Conservation (phyloP, 176 grass and related monocot genomes). For the Rhipidocladum racemiflorum region DNA sequence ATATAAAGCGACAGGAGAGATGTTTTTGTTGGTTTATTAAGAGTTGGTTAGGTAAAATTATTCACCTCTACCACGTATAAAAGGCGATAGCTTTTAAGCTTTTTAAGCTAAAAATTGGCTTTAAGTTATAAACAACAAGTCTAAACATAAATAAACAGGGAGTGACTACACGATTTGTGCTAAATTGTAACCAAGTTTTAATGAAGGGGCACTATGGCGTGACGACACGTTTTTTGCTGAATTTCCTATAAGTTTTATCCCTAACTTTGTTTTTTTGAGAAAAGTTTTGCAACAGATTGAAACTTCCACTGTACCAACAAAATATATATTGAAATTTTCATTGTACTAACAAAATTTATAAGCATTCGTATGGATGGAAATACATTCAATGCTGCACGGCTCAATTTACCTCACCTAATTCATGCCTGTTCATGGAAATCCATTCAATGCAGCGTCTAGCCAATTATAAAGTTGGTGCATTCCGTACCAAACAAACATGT, state of each 20-base stretch:
- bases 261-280: neutral
- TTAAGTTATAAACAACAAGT: too few species aligned
- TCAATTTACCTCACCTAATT: neutral
- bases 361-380: neutral
- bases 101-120: too few species aligned
- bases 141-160: too few species aligned
- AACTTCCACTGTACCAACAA: neutral
- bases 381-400: constrained; percentile 4
- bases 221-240: neutral
- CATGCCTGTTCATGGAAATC: constrained; percentile 13
- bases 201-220: neutral
- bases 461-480: neutral
- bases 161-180: too few species aligned
- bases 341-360: neutral
- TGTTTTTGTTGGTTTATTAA: too few species aligned
- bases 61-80: too few species aligned
- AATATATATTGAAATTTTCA: neutral
- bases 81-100: too few species aligned
- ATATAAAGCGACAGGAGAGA: too few species aligned
- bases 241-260: neutral
- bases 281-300: neutral
- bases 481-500: neutral
- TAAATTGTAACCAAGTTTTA: neutral
- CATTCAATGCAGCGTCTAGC: neutral
- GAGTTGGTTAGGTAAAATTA: too few species aligned